These are phyloP conservation scores for Tricholoma sp. DNA, from an alignment of 768 basidiomycete genomes.

Conservation along the genomic window DNA sequence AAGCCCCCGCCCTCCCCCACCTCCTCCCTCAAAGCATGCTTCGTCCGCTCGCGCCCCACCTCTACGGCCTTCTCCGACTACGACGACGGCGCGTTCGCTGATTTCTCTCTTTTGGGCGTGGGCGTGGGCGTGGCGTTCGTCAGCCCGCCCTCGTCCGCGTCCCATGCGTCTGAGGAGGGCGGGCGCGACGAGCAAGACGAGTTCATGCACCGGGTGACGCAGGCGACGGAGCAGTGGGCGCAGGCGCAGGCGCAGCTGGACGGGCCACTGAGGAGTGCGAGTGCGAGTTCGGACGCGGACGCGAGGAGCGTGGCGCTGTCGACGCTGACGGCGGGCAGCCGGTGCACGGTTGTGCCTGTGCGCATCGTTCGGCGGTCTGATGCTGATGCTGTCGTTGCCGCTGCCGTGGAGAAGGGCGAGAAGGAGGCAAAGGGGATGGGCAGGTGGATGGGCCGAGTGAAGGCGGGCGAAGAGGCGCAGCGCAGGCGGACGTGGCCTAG, in stretches of 20 bases:
- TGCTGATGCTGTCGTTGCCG: not conserved
- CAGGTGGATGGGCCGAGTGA: not conserved
- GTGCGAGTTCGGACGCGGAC: no score
- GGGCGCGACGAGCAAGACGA: no score
- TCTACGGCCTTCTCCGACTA: slow-evolving; percentile 6
- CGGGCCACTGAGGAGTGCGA: not conserved
- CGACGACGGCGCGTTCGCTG: slow-evolving; percentile 4
- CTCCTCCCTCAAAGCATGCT: slow-evolving; percentile 15
- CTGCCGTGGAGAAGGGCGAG: not conserved
- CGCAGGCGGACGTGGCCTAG: slow-evolving; percentile 11
- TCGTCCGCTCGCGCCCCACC: slow-evolving; percentile 11
- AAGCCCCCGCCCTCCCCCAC: slow-evolving; percentile 10
- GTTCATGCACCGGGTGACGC: not conserved
- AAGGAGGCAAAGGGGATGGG: not conserved
- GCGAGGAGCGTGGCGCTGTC: slow-evolving; percentile 3
- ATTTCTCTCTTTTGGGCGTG: not conserved
- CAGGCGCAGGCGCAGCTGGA: not conserved
- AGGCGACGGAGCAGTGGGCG: slow-evolving; percentile 6
- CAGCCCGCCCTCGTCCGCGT: no score
- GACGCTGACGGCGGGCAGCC: not conserved
- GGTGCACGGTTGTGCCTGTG: slow-evolving; percentile 5
- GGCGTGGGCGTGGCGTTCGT: no score
- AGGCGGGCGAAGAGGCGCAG: not conserved
- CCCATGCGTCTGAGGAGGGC: not conserved
- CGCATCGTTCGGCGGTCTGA: slow-evolving; percentile 7